Evolutionary conservation across 1,139 yeast species (phyloP).

Genomic region (Yamadazyma diospyri): DNA sequence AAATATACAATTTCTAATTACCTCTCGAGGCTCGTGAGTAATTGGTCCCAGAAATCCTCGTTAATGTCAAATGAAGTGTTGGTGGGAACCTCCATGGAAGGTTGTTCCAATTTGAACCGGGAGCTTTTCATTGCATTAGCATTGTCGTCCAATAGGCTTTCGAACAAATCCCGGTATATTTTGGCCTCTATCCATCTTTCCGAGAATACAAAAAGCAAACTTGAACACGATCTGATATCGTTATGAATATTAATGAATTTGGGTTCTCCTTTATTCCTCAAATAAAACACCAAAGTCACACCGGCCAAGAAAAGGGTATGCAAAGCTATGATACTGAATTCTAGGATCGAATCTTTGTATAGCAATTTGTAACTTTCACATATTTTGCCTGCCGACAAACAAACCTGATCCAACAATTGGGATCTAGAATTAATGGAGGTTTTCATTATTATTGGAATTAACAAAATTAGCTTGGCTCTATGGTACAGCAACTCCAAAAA

Average conservation of each 20-base stretch:
- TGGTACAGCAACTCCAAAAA: conserved; percentile 15
- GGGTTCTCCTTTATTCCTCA: conserved; percentile 12
- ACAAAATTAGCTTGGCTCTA: conserved; percentile 13
- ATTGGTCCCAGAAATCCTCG: conserved; percentile 16
- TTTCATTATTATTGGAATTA: conserved; percentile 13
- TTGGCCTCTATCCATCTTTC: conserved; percentile 17
- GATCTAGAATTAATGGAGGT: conserved; percentile 7
- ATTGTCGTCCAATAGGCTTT: conserved; percentile 10
- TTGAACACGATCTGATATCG: conserved; percentile 15
- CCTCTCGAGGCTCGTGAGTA: conserved; percentile 1
- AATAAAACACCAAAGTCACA: conserved; percentile 14
- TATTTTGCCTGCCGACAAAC: conserved; percentile 15
- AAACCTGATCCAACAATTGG: conserved; percentile 12
- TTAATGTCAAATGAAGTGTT: conserved; percentile 3
- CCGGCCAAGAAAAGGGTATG: conserved; percentile 12
- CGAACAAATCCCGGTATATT: conserved; percentile 15
- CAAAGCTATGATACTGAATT: conserved; percentile 15
- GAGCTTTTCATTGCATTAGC: not conserved
- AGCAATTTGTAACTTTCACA: conserved; percentile 13
- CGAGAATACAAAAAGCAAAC: conserved; percentile 13
- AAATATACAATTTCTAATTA: conserved; percentile 1
- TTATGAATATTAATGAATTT: conserved; percentile 12
- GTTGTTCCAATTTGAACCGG: not conserved
- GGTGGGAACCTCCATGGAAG: not conserved
- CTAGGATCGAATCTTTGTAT: conserved; percentile 13